phyloP scores from a whole-genome alignment of 164 flowering plant species.

The Vitis rupestris region DNA sequence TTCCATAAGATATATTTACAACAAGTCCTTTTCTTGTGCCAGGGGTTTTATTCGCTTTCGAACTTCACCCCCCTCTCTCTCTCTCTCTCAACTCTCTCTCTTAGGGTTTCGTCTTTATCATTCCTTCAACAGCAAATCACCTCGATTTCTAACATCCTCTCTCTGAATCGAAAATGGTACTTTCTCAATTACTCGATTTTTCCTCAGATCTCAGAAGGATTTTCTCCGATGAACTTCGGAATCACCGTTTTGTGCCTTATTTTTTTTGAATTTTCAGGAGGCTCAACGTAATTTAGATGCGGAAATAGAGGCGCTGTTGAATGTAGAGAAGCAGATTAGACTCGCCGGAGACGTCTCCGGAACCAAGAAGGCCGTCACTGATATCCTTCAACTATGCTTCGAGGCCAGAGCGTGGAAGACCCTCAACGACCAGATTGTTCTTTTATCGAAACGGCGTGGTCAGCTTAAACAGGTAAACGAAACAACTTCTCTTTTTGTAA shows the following conservation, averaged over 20 bases:
- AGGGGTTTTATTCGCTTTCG: not conserved
- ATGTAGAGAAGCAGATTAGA: slow-evolving; percentile 85
- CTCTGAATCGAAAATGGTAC: not conserved
- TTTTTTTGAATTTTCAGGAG: slow-evolving; percentile 35
- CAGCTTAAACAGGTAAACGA: slow-evolving; percentile 80
- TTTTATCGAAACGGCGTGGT: slow-evolving; percentile 87
- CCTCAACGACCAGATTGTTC: slow-evolving; percentile 83
- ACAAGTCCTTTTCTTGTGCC: too few species aligned
- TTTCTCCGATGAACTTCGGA: not conserved
- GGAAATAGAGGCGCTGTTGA: slow-evolving; percentile 66
- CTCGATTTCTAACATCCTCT: too few species aligned
- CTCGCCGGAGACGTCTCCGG: slow-evolving; percentile 73
- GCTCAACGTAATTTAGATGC: slow-evolving; percentile 58
- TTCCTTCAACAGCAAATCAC: too few species aligned
- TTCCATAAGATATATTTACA: too few species aligned
- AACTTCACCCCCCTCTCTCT: not conserved
- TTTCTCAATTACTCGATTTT: not conserved
- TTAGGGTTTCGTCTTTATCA: not conserved
- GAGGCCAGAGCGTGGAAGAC: slow-evolving; percentile 82
- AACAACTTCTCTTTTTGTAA: too few species aligned
- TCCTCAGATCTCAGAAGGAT: not conserved
- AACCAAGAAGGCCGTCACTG: slow-evolving; percentile 72
- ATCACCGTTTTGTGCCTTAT: not conserved
- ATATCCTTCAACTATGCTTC: slow-evolving; percentile 75
- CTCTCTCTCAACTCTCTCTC: not conserved